These are phyloP conservation scores for Escallonia rubra DNA, from an alignment of 129 eudicot genomes.

Conservation along the genomic window DNA sequence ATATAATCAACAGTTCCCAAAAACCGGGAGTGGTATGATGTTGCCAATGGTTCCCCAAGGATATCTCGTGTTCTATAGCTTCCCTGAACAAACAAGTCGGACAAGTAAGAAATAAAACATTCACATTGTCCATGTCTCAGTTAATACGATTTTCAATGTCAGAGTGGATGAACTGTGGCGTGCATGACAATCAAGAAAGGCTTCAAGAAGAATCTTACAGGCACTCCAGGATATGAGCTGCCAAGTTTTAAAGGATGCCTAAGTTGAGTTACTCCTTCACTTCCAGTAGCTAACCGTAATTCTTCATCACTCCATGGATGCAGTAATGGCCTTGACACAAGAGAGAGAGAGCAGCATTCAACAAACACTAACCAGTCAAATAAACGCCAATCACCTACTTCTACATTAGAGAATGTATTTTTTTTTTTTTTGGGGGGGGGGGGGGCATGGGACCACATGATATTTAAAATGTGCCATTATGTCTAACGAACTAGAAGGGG, in stretches of 20 bases:
- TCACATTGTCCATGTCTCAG: background rate
- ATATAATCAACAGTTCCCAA: conserved; percentile 92
- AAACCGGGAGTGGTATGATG: conserved; percentile 68
- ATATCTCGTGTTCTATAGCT: conserved; percentile 53
- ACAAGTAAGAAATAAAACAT: conserved; percentile 10
- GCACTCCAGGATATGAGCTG: conserved; percentile 70
- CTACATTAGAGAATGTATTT: background rate
- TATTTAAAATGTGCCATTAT: background rate
- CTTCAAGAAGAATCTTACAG: conserved; percentile 39
- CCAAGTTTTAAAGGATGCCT: conserved; percentile 46
- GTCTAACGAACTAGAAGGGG: background rate
- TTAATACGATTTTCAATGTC: background rate
- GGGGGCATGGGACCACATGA: background rate
- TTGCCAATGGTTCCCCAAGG: conserved; percentile 77
- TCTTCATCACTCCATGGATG: conserved; percentile 70
- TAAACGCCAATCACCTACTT: background rate
- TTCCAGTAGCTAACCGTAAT: conserved; percentile 66
- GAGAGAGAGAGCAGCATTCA: conserved; percentile 2
- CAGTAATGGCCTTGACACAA: conserved; percentile 14
- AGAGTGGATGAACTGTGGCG: background rate
- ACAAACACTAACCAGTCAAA: background rate
- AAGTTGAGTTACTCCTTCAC: conserved; percentile 31
- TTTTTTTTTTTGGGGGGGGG: background rate
- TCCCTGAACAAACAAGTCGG: conserved; percentile 43
- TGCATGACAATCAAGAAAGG: background rate